Evolutionary conservation across 352 stramenopile genomes (phyloP), one percentile per base, ranked within the genome.

Genomic region (Globisporangium abappressorium): DNA sequence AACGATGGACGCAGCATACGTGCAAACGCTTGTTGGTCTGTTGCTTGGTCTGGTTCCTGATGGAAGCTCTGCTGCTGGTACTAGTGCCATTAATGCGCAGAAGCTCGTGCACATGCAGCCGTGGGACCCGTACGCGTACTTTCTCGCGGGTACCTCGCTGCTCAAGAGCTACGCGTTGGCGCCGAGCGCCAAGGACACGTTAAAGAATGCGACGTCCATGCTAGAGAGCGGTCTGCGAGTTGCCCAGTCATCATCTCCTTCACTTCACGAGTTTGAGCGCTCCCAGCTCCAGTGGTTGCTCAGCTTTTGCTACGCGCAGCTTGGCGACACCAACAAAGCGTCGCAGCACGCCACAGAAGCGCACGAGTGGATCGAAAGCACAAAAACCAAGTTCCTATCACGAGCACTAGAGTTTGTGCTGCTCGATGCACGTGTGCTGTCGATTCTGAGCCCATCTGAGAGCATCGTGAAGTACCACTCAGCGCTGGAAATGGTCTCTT

Each of bases 41-140:
- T 79, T 72, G 43, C 14, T 65, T 87, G 26, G 64, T 85, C 15
- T 80, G 26, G 2, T 9, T 64, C 9, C 46, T 73, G 53, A 67
- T 34, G 54, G 41, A 62, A 61, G 59, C n/a, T 57, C 64, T 8
- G 62, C 62, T 2, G 72, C 18, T 7, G 12, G 69, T 18, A 33
- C 18, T 7, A 20, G 69, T 18, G 38, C 0, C 41, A n/a, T 1
- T 22, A 69, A 71, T 20, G 64, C 71, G 4, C 70, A 86, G 69
- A 91, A 89, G 64, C 74, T 92, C 28, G 71, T 93, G 46, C 85
- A 79, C 34, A 77, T 81, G 63, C 59, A 90, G 43, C 82, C 85
- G 26, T 87, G 79, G 80, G 83, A 88, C 9, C 70, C 82, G 2
- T 73, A 72, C 2, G 79, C 80, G 8, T 91, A 92, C 64, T 66